phyloP scores from a whole-genome alignment of 352 stramenopile genomes.

The Pythium guiyangense region DNA sequence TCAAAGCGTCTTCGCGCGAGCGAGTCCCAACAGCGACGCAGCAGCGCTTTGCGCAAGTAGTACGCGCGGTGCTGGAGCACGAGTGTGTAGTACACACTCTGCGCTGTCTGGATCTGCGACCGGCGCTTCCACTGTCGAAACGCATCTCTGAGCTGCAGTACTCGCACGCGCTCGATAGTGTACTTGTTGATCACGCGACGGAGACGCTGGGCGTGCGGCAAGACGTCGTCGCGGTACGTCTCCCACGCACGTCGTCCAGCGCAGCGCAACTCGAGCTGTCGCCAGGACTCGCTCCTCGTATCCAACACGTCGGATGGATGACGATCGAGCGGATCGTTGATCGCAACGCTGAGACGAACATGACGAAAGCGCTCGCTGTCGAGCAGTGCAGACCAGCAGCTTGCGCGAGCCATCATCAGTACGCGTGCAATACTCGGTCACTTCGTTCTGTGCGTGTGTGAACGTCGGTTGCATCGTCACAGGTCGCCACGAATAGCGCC shows the following conservation, averaged over 20 bases:
- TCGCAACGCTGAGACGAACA: too few species aligned
- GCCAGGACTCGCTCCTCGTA: too few species aligned
- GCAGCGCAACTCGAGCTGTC: too few species aligned
- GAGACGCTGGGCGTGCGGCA: slow-evolving; percentile 1
- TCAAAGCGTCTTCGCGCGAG: background rate
- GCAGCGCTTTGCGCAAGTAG: slow-evolving; percentile 8
- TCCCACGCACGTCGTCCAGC: background rate
- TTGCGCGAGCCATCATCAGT: too few species aligned
- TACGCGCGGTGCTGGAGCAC: background rate
- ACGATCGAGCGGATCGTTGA: too few species aligned
- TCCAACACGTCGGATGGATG: too few species aligned
- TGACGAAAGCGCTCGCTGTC: too few species aligned
- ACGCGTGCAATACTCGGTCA: background rate
- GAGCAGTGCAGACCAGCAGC: too few species aligned
- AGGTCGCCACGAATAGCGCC: background rate
- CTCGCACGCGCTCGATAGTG: background rate
- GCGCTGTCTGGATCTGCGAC: background rate
- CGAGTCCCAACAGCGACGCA: slow-evolving; percentile 3
- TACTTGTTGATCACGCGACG: background rate
- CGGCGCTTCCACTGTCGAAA: background rate
- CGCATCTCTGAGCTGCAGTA: background rate
- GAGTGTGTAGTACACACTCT: background rate
- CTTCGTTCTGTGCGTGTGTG: too few species aligned
- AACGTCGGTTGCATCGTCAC: too few species aligned
- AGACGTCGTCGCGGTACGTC: background rate